Evolutionary conservation across 1,284 basidiomycete genomes (phyloP), one percentile per base, ranked within the genome.

Genomic region (Cronartium quercuum): DNA sequence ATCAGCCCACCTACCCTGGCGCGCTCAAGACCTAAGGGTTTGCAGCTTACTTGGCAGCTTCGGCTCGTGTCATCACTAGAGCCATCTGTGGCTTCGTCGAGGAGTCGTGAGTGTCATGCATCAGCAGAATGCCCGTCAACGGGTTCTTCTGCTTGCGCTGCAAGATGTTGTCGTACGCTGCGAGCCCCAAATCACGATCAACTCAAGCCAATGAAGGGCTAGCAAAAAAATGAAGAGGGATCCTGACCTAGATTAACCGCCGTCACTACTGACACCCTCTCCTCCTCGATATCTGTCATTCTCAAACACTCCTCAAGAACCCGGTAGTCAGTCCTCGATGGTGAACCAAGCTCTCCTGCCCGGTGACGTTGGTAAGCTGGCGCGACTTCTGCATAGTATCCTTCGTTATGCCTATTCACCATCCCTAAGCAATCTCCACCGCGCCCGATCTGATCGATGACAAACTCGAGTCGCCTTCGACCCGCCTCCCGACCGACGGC

Each of bases 81-180:
- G 98, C 94, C 92, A 98, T 97, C 83, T 97, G 93, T n/a, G 92
- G 91, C n/a, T 93, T 88, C 65, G 91, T 88, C 12, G 94, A 92
- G 77, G 88, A 89, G 80, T 97, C 94, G 5, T 90, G 85, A 0
- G 91, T 89, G 80, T 98, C 95, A 82, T 91, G 93, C 78, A 98
- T 88, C 29, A 98, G 86, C 61, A 97, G 83, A 88, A 98, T 91
- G 21, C 92, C 92, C 0, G 91, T 90, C 15, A 94, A 83, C 0
- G 92, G 88, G 81, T 96, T 97, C 78, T 91, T 90, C 47, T 88
- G 84, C 84, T 95, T 96, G 76, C 95, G 90, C 81, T 96, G 94
- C 37, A 98, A 84, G 18, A 97, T 90, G 37, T 94, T 89, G 81
- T 98, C 95, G 29, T 98, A 87, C 37, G 90, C 91, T 90, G 61